Evolutionary conservation across 2,329 filamentous ascomycete genomes (phyloP), one percentile per base, ranked within the genome.

Genomic region (Apiospora arundinis): DNA sequence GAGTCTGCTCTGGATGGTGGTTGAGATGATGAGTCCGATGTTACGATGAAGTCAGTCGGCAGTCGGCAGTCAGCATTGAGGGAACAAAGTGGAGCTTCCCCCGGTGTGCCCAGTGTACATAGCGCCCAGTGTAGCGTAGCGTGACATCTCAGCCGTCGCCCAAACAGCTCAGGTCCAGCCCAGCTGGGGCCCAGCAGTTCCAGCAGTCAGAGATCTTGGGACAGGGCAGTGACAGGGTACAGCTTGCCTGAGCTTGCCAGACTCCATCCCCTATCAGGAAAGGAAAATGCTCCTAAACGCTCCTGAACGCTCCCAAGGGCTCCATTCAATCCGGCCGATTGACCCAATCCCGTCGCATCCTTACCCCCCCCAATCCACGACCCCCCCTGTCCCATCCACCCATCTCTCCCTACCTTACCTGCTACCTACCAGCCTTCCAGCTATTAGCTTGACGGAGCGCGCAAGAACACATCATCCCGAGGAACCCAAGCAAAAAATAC

Each of bases 381-480:
- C 32, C 32, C 32, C 52, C 52, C 52, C 16, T 37, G 48, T 25
- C 48, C 48, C 18, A 25, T 56, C 40, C 40, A 42, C 12, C 9
- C 40, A 42, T 25, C 6, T 56, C 14, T 52, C 48, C 48, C n/a
- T 49, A n/a, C 23, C 23, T 23, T 49, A 23, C 23, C 48, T 49
- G 48, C 23, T 49, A 49, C 48, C 48, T 28, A 56, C 49, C 52
- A 21, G 52, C 32, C 23, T 23, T 52, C 49, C 37, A 48, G 45
- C 32, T 40, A 63, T n/a, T 63, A 63, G 56, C 56, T 63, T 63
- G 32, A 63, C 56, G 56, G 56, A 63, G 56, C 56, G 56, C 56
- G 56, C 56, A 63, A 63, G 56, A 63, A 63, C 56, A 63, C 56
- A 63, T 63, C 56, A 63, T 63, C 56, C 56, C 56, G 56, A 63